Evolutionary conservation across 257 asterid species (phyloP).

Genomic region (Jacaranda copaia): DNA sequence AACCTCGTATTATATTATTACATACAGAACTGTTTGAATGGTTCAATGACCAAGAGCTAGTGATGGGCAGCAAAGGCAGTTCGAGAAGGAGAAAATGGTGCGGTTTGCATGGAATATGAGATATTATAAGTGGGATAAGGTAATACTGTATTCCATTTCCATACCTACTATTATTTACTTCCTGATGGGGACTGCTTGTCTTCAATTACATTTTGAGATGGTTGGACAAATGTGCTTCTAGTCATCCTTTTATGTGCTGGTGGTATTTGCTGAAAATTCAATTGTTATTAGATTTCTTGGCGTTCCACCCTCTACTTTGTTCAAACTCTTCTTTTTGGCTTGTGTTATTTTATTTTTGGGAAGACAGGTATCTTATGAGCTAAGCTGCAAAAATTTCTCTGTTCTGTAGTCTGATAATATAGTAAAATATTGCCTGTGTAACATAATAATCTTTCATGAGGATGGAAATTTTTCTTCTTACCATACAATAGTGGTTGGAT

Average conservation of each 20-base stretch:
- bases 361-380: neutral
- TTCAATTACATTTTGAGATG: no score
- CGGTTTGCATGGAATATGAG: conserved; percentile 90
- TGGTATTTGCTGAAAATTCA: conserved; percentile 5
- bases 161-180: neutral
- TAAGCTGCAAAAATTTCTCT: neutral
- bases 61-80: conserved; percentile 94
- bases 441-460: conserved; percentile 24
- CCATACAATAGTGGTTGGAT: neutral
- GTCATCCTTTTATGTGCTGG: neutral
- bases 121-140: conserved; percentile 96
- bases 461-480: neutral
- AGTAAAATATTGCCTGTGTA: neutral
- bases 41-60: conserved; percentile 69
- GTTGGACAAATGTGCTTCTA: neutral
- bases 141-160: conserved; percentile 34
- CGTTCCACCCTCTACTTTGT: conserved; percentile 21
- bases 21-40: conserved; percentile 32
- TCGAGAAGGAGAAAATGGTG: conserved; percentile 98
- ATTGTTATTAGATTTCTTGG: conserved; percentile 12
- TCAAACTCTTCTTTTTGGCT: conserved; percentile 2
- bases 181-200: no score
- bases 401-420: neutral
- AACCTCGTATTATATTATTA: conserved; percentile 23
- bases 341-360: neutral